phyloP scores from a whole-genome alignment of 495 filamentous ascomycete genomes.

The Oidiodendron maius region DNA sequence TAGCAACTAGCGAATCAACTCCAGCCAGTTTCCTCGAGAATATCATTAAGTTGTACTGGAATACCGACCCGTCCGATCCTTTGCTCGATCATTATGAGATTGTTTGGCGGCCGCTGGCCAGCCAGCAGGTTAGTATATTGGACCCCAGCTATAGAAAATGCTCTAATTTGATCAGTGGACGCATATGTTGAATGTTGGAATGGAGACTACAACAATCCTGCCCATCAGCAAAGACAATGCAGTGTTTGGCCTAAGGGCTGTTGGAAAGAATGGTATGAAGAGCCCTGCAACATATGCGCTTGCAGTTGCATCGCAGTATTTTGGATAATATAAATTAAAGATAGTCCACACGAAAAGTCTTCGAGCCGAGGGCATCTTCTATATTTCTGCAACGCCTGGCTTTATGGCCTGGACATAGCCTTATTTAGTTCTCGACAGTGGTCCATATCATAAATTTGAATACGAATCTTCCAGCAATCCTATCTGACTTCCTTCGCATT shows the following conservation, averaged over 20 bases:
- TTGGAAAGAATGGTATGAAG: conserved; percentile 38
- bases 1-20: conserved; percentile 1
- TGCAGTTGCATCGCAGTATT: conserved; percentile 6
- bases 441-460: too few species aligned
- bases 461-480: too few species aligned
- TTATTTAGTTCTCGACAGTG: too few species aligned
- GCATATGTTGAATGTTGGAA: conserved; percentile 32
- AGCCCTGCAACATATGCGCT: conserved; percentile 31
- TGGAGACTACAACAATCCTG: conserved; percentile 29
- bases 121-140: conserved; percentile 19
- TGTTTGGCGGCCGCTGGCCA: conserved; percentile 39
- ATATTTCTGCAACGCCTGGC: too few species aligned
- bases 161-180: conserved; percentile 29
- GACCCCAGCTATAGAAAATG: not conserved
- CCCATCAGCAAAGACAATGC: conserved; percentile 45
- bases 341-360: too few species aligned
- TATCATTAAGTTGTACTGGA: conserved; percentile 39
- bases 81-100: conserved; percentile 35
- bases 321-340: conserved; percentile 1
- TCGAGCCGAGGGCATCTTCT: too few species aligned
- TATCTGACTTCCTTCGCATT: too few species aligned
- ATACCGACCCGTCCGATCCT: conserved; percentile 5
- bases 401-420: too few species aligned
- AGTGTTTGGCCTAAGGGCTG: conserved; percentile 41
- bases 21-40: conserved; percentile 26